Evolutionary conservation across 225 moss, liverwort and hornwort genomes (phyloP).

Genomic region (Bryoerythrophyllum caledonicum): DNA sequence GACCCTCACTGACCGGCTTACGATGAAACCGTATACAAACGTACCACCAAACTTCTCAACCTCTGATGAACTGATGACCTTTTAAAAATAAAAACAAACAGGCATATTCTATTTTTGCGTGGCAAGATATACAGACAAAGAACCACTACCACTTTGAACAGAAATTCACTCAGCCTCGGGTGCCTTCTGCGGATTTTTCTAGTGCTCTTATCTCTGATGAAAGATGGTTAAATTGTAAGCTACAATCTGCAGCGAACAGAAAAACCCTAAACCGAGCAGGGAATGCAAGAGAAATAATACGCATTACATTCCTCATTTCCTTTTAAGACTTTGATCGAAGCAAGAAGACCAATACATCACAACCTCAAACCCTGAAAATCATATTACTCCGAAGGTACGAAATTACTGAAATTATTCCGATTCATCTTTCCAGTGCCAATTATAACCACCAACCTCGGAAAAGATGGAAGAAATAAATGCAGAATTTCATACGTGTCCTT

Average conservation of each 20-base stretch:
- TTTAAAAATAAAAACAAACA: neutral
- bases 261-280: neutral
- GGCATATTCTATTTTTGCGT: neutral
- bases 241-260: neutral
- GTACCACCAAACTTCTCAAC: conserved; percentile 3
- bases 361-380: neutral
- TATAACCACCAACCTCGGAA: neutral
- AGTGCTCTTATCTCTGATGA: neutral
- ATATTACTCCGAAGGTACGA: neutral
- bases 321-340: neutral
- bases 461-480: no score
- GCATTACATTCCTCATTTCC: neutral
- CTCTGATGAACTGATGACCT: neutral
- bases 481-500: neutral
- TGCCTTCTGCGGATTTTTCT: neutral
- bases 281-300: neutral
- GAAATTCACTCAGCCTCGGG: neutral
- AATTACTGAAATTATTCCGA: neutral
- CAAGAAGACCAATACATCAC: conserved; percentile 2
- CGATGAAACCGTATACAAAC: neutral
- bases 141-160: neutral
- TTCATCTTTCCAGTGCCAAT: conserved; percentile 1
- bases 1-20: neutral
- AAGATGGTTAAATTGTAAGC: neutral
- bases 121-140: neutral